Base-by-base conservation (phyloP, 192 early-diverging fungal genomes). In the Backusella macrospora region DNA sequence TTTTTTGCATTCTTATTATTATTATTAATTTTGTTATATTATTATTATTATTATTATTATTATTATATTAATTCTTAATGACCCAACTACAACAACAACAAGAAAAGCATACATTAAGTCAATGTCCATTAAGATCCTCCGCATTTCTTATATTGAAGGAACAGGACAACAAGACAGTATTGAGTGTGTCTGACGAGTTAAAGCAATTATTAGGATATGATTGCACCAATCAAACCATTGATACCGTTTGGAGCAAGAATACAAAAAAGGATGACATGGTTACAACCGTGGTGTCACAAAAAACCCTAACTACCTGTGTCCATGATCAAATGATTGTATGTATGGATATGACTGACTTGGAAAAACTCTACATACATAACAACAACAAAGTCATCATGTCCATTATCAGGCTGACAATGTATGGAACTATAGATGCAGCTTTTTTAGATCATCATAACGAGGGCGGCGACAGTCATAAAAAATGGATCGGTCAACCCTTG, bases 351-450 rank as follows among this genome's bases (percentile, higher is more conserved):
- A 72, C 71, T 2, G 55, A 40, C 59, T 37, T 72, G 18, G 34
- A 72, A 9, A 62, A 65, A 38, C 59, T 66, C 16, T 39, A 9
- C 48, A 43, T 34, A 10, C 39, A 48, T 12, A 12, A 59, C 18
- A 15, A 8, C 49, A 34, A 34, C 1, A 34, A 34, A 34, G 29
- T 34, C 2, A 34, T 1, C 2, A 70, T 64, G 12, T 23, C 64
- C 3, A 75, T 74, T 63, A 65, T 69, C 44, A 70, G 78, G n/a
- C 21, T 79, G 15, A 74, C 65, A 8, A 46, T 59, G 14, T 79
- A 79, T 75, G 78, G 78, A 52, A 68, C 73, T 16, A 79, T 79
- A 15, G 72, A 79, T 21, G 66, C 78, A 46, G 49, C 59, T 16
- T 70, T 76, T 47, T 9, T 48, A 62, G 29, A 34, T 34, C 29